Evolutionary conservation across 192 early-diverging fungal species (phyloP), one percentile per base, ranked within the genome.

Genomic region (Phlyctochytrium bullatum): DNA sequence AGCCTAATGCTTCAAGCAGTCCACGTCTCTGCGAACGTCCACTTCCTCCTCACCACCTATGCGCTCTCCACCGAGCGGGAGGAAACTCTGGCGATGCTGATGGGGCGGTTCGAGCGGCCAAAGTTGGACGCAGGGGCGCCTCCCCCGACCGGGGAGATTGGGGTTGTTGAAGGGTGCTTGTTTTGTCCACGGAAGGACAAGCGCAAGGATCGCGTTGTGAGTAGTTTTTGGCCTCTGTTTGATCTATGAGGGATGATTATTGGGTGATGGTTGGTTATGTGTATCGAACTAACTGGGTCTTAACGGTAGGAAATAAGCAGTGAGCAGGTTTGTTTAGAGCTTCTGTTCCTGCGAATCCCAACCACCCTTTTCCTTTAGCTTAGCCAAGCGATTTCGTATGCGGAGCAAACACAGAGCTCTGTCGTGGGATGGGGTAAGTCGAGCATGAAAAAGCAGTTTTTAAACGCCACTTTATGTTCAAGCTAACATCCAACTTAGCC

Each of bases 121-220:
- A 16, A 51, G n/a, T 35, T 54, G 3, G 54, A 68, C n/a, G 33
- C 65, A n/a, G 53, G 54, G 25, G 65, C 67, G 10, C 34, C 40
- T 24, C 17, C 23, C 2, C 2, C 1, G 16, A 28, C 1, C 40
- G 10, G n/a, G 31, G 20, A 29, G 0, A 47, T 17, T 2, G 68
- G 60, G 16, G 29, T 47, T n/a, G 76, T 82, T 36, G 53, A 53
- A 16, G 50, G 62, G 4, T 72, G 72, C 35, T 52, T 82, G 3
- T 72, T 82, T 53, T 60, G 62, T 24, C 59, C 68, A 3, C 71
- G 80, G 27, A 82, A 79, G 65, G 80, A 82, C 64, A 82, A 82
- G 64, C 63, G 71, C 20, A 70, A 69, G 33, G 80, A 82, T 68
- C 67, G 80, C 31, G 80, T 82, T 34, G 75, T 69, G n/a, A 14